These are phyloP conservation scores for Picea abies DNA, from an alignment of 83 land plant genomes.

Conservation along the genomic window DNA sequence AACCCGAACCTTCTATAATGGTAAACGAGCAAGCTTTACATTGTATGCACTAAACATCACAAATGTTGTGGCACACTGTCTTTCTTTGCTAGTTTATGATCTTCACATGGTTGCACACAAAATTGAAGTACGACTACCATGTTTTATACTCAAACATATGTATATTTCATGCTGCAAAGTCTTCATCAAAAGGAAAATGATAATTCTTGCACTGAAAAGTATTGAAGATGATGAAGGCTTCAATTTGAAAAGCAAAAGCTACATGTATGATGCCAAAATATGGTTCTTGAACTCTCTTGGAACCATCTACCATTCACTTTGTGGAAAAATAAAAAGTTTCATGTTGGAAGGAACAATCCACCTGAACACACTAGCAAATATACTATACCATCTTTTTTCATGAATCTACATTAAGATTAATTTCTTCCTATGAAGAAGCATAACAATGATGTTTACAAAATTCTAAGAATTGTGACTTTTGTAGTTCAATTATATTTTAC, in stretches of 20 bases:
- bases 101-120: slow-evolving; percentile 6
- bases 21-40: not conserved
- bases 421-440: not conserved
- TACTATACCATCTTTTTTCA: not conserved
- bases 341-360: not conserved
- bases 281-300: slow-evolving; percentile 62
- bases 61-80: not conserved
- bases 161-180: not conserved
- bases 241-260: not conserved
- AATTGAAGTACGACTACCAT: not conserved
- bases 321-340: slow-evolving; percentile 24
- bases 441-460: not conserved
- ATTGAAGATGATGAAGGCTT: not conserved
- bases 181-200: too few species aligned
- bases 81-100: not conserved
- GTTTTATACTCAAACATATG: not conserved
- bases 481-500: not conserved
- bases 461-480: not conserved
- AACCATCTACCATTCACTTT: slow-evolving; percentile 64
- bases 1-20: not conserved
- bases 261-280: slow-evolving; percentile 37
- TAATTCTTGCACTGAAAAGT: not conserved
- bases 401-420: not conserved
- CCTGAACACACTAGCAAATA: not conserved
- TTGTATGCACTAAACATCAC: not conserved